Conservation (phyloP, 192 early-diverging fungal species). For the Podila verticillata region DNA sequence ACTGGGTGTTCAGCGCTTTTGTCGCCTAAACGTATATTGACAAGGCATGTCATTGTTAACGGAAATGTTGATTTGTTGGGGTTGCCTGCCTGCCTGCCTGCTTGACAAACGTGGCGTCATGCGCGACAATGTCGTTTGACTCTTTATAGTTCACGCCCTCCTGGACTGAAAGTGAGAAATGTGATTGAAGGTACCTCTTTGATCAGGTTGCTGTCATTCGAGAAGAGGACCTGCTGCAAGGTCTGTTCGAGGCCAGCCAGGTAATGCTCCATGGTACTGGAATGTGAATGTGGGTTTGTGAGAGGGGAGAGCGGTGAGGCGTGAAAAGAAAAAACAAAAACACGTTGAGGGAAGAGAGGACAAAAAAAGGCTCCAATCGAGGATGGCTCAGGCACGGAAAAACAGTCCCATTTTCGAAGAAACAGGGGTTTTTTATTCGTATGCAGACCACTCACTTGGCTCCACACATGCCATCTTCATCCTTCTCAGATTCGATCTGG, state of each 20-base stretch:
- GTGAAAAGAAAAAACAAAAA: slow-evolving; percentile 8
- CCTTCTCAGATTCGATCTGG: slow-evolving; percentile 72
- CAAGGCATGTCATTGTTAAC: background rate
- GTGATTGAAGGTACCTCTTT: slow-evolving; percentile 13
- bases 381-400: background rate
- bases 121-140: background rate
- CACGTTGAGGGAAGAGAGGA: background rate
- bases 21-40: slow-evolving; percentile 64
- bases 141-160: background rate
- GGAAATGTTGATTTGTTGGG: background rate
- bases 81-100: background rate
- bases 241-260: slow-evolving; percentile 14
- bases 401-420: background rate
- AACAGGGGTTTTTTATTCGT: background rate
- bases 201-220: slow-evolving; percentile 14
- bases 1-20: slow-evolving; percentile 73
- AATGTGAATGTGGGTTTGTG: background rate
- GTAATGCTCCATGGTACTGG: slow-evolving; percentile 16
- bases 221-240: slow-evolving; percentile 14
- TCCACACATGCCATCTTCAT: slow-evolving; percentile 62
- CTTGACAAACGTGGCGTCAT: background rate
- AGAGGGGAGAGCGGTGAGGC: background rate
- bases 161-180: background rate
- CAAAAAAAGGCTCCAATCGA: too few species aligned
- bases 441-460: slow-evolving; percentile 3